phyloP scores from a whole-genome alignment of 192 early-diverging fungal species.

The Glomus cerebriforme region DNA sequence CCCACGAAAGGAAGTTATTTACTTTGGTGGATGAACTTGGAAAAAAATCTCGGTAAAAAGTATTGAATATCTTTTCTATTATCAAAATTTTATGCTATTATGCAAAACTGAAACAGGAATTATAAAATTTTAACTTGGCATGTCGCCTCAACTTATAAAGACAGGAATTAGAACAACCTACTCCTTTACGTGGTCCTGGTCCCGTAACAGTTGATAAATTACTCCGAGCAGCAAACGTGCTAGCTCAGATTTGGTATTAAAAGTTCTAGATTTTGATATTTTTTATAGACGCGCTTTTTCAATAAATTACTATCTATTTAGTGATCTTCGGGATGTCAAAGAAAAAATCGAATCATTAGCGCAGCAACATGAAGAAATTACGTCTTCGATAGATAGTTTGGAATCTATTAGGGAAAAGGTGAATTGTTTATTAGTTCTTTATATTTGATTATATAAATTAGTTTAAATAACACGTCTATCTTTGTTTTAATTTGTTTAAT shows the following conservation, averaged over 20 bases:
- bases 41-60: background rate
- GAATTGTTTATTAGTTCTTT: background rate
- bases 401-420: constrained; percentile 29
- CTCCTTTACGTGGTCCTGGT: constrained; percentile 24
- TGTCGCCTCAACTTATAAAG: background rate
- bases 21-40: constrained; percentile 20
- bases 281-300: background rate
- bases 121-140: too few relatives aligned
- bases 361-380: constrained; percentile 30
- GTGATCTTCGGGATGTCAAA: constrained; percentile 20
- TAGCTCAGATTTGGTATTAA: constrained; percentile 30
- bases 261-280: background rate
- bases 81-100: too few relatives aligned
- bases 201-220: constrained; percentile 28
- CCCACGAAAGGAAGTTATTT: constrained; percentile 28
- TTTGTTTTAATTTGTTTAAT: background rate
- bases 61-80: too few relatives aligned
- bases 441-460: background rate
- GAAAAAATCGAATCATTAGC: background rate
- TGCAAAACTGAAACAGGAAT: too few relatives aligned
- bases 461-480: background rate
- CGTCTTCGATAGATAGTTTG: constrained; percentile 31
- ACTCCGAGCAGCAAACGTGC: constrained; percentile 27
- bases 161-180: constrained; percentile 23
- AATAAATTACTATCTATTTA: background rate